Evolutionary conservation across 129 eudicot species (phyloP), one percentile per base, ranked within the genome.

Genomic region (Chrysanthemum lavandulifolium): DNA sequence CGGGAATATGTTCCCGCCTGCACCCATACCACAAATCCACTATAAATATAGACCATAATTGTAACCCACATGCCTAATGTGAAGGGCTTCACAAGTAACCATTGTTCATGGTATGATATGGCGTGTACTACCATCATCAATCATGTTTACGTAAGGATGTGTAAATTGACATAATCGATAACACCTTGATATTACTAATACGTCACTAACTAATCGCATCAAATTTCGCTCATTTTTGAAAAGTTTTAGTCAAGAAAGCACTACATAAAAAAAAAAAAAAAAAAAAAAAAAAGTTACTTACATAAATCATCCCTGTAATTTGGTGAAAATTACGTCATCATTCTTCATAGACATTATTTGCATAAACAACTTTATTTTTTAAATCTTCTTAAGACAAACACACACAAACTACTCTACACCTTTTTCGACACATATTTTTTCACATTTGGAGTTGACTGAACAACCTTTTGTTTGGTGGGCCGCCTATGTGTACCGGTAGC

Each of bases 11-110:
- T 29, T 48, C 72, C 57, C 25, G 64, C 72, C 84, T 89, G 82
- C 61, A 83, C 55, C 89, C 89, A 84, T n/a, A 87, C 50, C 23
- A 84, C 84, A 15, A 82, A 80, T 19, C 87, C 93, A 52, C 80
- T 84, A 72, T 73, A 85, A 58, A 79, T 2, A 15, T 79, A 78
- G 13, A 88, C 70, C 25, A n/a, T 40, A 14, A 60, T 74, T 43
- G 68, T 80, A 19, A 81, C 31, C 95, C 91, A 88, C 85, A 86
- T 83, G 29, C 23, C 29, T n/a, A 31, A 14, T 14, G 86, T 82
- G 77, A 88, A 85, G 16, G 95, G 91, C 80, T 83, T 83, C 78
- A 85, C n/a, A 62, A 82, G 81, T 33, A 83, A 50, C 88, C 86
- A 85, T 29, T 77, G 73, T 65, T 45, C 55, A 18, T 57, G 54